Evolutionary conservation across 768 basidiomycete genomes (phyloP).

Genomic region (Kwoniella sp.): DNA sequence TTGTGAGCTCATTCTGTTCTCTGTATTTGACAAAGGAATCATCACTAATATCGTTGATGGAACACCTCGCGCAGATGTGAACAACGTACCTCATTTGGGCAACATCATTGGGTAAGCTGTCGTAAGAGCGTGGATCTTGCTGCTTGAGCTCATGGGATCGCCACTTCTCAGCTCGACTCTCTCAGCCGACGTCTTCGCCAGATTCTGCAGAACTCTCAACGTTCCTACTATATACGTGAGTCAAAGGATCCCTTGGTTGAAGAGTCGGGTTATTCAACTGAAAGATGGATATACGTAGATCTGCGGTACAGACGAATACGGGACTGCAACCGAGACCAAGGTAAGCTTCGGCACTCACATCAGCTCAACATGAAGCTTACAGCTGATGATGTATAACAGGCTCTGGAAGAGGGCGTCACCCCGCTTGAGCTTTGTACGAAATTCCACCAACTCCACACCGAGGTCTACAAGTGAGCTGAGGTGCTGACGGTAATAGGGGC

Average conservation of each 20-base stretch:
- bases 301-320: slow-evolving; percentile 98
- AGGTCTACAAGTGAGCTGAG: slow-evolving; percentile 76
- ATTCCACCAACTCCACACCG: slow-evolving; percentile 82
- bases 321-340: slow-evolving; percentile 98
- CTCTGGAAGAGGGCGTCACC: slow-evolving; percentile 56
- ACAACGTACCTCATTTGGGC: slow-evolving; percentile 96
- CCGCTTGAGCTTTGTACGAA: slow-evolving; percentile 73
- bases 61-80: slow-evolving; percentile 57
- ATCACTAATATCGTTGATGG: background rate
- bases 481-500: background rate
- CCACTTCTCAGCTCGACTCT: slow-evolving; percentile 91
- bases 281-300: slow-evolving; percentile 56
- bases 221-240: slow-evolving; percentile 75
- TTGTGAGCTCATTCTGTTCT: slow-evolving; percentile 37
- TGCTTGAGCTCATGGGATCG: slow-evolving; percentile 61
- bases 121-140: slow-evolving; percentile 2
- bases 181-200: slow-evolving; percentile 94
- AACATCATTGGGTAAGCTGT: slow-evolving; percentile 52
- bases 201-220: slow-evolving; percentile 79
- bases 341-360: slow-evolving; percentile 59
- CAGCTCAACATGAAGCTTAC: background rate
- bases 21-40: slow-evolving; percentile 2
- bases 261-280: too few relatives aligned
- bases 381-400: slow-evolving; percentile 23
- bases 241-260: background rate